phyloP scores from a whole-genome alignment of 2,329 filamentous ascomycete genomes.

The Delphinella strobiligena region DNA sequence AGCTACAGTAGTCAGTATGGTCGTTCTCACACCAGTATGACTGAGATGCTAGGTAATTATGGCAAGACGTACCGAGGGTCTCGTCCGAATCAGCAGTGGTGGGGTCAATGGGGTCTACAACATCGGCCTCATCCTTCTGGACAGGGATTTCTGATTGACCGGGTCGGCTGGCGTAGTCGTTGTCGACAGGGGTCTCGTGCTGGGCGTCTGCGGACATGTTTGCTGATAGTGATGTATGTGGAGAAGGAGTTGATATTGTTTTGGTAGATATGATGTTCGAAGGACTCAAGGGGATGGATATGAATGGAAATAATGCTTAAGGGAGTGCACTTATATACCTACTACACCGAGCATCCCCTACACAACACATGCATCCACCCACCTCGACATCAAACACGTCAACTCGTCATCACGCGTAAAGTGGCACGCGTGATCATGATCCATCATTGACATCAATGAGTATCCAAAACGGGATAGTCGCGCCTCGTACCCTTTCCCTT shows the following conservation, averaged over 20 bases:
- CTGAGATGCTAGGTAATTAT: not conserved
- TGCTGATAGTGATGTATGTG: not conserved
- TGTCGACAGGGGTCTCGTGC: slow-evolving; percentile 24
- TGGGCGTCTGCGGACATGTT: slow-evolving; percentile 18
- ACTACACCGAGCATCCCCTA: too few relatives aligned
- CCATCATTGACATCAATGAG: slow-evolving; percentile 7
- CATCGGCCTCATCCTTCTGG: slow-evolving; percentile 31
- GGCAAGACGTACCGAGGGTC: slow-evolving; percentile 28
- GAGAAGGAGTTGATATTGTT: not conserved
- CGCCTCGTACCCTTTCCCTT: not conserved
- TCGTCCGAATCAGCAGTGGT: slow-evolving; percentile 34
- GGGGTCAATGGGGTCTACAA: slow-evolving; percentile 34
- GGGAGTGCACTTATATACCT: too few relatives aligned
- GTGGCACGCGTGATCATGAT: not conserved
- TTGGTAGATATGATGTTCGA: too few relatives aligned
- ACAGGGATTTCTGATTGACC: slow-evolving; percentile 35
- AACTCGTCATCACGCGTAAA: not conserved
- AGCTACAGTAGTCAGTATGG: slow-evolving; percentile 11
- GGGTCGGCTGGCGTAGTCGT: slow-evolving; percentile 35
- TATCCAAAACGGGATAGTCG: slow-evolving; percentile 5
- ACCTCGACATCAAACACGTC: not conserved
- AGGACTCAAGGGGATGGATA: too few relatives aligned
- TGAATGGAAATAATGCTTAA: too few relatives aligned
- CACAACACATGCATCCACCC: not conserved
- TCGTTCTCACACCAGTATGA: not conserved